Evolutionary conservation across 2,329 filamentous ascomycete species (phyloP).

Genomic region (Sphaerulina vaccinii): DNA sequence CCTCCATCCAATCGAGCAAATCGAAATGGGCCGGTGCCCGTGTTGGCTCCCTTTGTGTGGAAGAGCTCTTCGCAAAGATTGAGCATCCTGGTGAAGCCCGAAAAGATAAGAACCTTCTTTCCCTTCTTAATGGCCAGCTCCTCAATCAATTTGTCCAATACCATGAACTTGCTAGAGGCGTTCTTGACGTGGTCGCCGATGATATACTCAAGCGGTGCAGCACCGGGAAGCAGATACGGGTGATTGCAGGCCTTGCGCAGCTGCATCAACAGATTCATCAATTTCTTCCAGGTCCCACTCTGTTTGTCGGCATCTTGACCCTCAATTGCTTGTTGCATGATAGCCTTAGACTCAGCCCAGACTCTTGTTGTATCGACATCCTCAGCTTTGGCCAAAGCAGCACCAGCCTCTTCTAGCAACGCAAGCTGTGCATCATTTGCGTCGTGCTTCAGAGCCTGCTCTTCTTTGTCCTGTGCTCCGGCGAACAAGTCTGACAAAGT

Average conservation of each 20-base stretch:
- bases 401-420: conserved; percentile 32
- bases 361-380: conserved; percentile 32
- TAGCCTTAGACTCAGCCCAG: conserved; percentile 50
- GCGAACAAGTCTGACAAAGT: conserved; percentile 55
- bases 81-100: conserved; percentile 53
- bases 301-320: conserved; percentile 32
- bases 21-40: conserved; percentile 40
- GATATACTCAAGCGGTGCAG: conserved; percentile 48
- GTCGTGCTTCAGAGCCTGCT: conserved; percentile 40
- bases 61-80: conserved; percentile 55
- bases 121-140: conserved; percentile 50
- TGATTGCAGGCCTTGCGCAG: conserved; percentile 57
- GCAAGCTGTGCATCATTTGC: conserved; percentile 34
- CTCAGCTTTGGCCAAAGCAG: conserved; percentile 32
- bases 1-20: conserved; percentile 53
- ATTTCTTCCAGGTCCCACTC: conserved; percentile 37
- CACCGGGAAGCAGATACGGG: conserved; percentile 52
- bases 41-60: conserved; percentile 44
- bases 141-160: conserved; percentile 53
- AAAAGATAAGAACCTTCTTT: conserved; percentile 60
- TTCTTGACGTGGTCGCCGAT: conserved; percentile 50
- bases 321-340: conserved; percentile 42
- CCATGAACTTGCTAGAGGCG: conserved; percentile 57
- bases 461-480: conserved; percentile 47
- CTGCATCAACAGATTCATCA: conserved; percentile 58